A percentile compares a stretch with the other conserved stretches of the same genome.
Conservation (phyloP, 257 asterid genomes). For the Solanum bulbocastanum region DNA sequence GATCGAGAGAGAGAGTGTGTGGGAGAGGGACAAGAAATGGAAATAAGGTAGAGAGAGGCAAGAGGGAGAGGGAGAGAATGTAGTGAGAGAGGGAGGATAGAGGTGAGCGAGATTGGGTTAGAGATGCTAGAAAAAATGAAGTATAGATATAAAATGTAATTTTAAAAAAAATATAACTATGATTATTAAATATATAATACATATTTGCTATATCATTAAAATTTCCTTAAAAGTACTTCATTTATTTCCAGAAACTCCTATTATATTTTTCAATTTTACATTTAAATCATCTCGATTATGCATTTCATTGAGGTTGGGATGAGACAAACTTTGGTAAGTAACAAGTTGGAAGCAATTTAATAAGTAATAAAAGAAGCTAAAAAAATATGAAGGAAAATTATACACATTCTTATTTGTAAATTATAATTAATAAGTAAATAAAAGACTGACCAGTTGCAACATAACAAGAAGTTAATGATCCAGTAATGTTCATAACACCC, state of each 20-base stretch:
- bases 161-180: neutral
- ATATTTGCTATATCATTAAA: neutral
- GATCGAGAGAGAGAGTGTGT: too few species aligned
- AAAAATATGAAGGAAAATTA: neutral
- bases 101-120: too few species aligned
- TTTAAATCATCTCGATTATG: too few species aligned
- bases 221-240: neutral
- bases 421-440: neutral
- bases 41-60: too few species aligned
- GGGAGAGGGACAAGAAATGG: too few species aligned
- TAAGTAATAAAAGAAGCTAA: neutral
- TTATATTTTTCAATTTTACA: neutral
- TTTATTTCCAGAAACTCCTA: neutral
- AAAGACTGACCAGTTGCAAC: slow-evolving; percentile 29
- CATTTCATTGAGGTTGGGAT: too few species aligned
- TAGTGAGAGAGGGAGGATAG: too few species aligned
- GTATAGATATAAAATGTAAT: neutral
- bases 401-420: neutral
- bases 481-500: slow-evolving; percentile 33
- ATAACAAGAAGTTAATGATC: slow-evolving; percentile 35
- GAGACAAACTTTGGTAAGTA: too few species aligned
- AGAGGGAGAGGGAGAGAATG: too few species aligned
- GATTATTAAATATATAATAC: neutral
- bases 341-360: neutral
- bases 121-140: too few species aligned